phyloP scores from a whole-genome alignment of 148 eudicot species.

The Agrostemma githago region DNA sequence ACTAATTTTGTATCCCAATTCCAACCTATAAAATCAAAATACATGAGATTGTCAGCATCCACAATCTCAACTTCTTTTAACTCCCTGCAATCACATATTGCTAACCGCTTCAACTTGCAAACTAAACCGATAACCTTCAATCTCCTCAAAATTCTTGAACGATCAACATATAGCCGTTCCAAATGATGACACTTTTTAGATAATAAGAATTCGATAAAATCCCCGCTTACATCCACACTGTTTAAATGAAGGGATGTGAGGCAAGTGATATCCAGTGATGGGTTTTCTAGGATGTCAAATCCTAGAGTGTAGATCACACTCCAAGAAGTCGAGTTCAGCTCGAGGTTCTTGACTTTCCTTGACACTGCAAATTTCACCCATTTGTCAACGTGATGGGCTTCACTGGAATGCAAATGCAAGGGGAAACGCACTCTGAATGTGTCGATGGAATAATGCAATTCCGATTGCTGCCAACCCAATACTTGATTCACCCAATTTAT shows the following conservation, averaged over 20 bases:
- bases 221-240: background rate
- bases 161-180: conserved; percentile 3
- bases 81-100: background rate
- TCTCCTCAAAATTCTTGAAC: background rate
- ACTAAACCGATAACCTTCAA: conserved; percentile 7
- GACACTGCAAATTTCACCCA: conserved; percentile 18
- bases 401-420: background rate
- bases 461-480: background rate
- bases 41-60: conserved; percentile 4
- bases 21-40: background rate
- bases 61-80: conserved; percentile 1
- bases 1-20: background rate
- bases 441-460: conserved; percentile 5
- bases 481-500: conserved; percentile 17
- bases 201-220: conserved; percentile 1
- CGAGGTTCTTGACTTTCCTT: conserved; percentile 14
- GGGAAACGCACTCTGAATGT: conserved; percentile 7
- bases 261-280: background rate
- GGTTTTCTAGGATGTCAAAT: background rate
- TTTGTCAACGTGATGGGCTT: background rate
- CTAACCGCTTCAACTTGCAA: conserved; percentile 12
- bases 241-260: conserved; percentile 5
- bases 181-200: conserved; percentile 2
- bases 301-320: background rate
- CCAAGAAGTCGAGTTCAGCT: background rate